Percentiles rank a stretch among this genome's conserved stretches.
phyloP scores from a whole-genome alignment of 768 basidiomycete species.

The Pleurotus djamor region DNA sequence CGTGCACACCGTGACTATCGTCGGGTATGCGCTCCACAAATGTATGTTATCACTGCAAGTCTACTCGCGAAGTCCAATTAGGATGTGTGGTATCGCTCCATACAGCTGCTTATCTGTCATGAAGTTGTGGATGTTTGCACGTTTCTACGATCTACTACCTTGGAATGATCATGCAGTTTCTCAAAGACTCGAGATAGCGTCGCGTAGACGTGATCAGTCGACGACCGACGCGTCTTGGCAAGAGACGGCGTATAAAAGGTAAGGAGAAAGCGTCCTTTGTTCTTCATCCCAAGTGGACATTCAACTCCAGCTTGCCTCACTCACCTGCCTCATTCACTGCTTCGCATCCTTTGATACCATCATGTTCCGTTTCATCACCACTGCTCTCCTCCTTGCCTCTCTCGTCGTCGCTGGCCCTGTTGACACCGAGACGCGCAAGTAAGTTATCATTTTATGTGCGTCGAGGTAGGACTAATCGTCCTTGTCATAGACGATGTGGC shows the following conservation, averaged over 20 bases:
- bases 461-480: background rate
- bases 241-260: background rate
- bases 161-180: background rate
- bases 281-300: background rate
- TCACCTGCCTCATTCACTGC: background rate
- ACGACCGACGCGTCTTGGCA: background rate
- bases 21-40: background rate
- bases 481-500: slow-evolving; percentile 32
- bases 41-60: slow-evolving; percentile 3
- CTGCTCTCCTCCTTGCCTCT: slow-evolving; percentile 23
- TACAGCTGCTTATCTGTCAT: background rate
- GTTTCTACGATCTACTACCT: background rate
- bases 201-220: background rate
- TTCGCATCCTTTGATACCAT: slow-evolving; percentile 13
- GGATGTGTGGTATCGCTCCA: background rate
- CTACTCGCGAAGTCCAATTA: background rate
- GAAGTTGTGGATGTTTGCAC: background rate
- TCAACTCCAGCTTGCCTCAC: too few species aligned
- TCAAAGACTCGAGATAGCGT: background rate
- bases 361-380: slow-evolving; percentile 13
- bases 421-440: slow-evolving; percentile 11
- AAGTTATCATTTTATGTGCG: slow-evolving; percentile 9
- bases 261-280: background rate
- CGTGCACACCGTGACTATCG: background rate
- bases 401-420: slow-evolving; percentile 23